These are phyloP conservation scores for Termitomyces sp. DNA, from an alignment of 768 basidiomycete genomes.

Conservation along the genomic window DNA sequence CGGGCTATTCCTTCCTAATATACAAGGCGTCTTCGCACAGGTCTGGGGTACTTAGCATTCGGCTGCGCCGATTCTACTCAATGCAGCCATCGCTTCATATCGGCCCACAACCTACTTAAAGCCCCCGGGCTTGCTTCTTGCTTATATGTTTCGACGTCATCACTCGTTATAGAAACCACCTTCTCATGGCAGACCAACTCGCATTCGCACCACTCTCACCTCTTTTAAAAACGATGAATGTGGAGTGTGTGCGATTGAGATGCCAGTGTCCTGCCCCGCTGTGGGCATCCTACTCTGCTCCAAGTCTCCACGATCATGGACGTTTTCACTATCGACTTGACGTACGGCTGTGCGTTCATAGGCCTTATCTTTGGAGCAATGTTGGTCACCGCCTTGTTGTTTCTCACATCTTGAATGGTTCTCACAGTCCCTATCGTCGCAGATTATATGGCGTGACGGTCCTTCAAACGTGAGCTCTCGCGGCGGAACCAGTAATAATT, in stretches of 20 bases:
- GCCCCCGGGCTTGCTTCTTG: neutral
- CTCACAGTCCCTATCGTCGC: neutral
- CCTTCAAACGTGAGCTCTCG: slow-evolving; percentile 34
- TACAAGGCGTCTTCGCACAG: neutral
- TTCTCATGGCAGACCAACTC: slow-evolving; percentile 7
- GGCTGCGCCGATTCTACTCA: neutral
- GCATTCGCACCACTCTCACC: no score
- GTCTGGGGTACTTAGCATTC: neutral
- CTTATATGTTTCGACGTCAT: slow-evolving; percentile 3
- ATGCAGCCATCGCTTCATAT: slow-evolving; percentile 3
- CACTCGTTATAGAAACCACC: neutral
- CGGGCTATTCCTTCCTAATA: neutral
- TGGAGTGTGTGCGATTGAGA: neutral
- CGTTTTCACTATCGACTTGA: slow-evolving; percentile 23
- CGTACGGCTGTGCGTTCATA: slow-evolving; percentile 43
- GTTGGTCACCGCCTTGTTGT: slow-evolving; percentile 20
- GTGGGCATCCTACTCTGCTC: neutral
- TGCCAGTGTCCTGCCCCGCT: neutral
- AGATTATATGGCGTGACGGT: slow-evolving; percentile 47
- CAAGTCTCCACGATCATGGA: slow-evolving; percentile 9
- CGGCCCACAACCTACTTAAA: neutral
- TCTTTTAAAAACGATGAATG: slow-evolving; percentile 1
- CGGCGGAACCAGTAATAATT: no score
- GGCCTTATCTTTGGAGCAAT: slow-evolving; percentile 40
- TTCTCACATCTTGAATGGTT: no score